Evolutionary conservation across 257 asterid species (phyloP), one percentile per base, ranked within the genome.

Genomic region (Solanum okadae): DNA sequence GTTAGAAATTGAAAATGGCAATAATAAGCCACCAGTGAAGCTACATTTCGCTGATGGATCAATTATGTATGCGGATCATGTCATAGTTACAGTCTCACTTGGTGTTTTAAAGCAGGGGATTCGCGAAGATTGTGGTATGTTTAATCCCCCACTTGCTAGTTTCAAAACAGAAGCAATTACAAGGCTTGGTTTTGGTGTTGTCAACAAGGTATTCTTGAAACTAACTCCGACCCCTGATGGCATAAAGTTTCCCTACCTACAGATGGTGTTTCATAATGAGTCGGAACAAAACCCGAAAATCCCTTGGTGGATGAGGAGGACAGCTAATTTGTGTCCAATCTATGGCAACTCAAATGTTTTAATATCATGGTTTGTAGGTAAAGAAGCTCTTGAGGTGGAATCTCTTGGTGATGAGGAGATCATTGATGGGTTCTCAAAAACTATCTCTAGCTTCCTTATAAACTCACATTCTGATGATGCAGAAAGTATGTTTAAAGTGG

Each of bases 281-380:
- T 63, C 89, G 25, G 95, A 94, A 46, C 88, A 92, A 12, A 91
- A 88, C 44, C 98, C 98, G 0, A 13, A 52, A 59, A 0, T 35
- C 8, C 76, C 85, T 11, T 85, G 91, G 65, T 96, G 99, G 99
- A 94, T 94, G 86, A 89, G 98, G 72, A 94, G 89, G 87, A 93
- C 98, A 23, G 92, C 98, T 2, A 88, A 92, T 35, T 9, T 96
- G 2, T 72, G 73, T 85, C 99, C 98, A 49, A 94, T 96, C n/a
- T 94, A 96, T 86, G 85, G 87, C 73, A 91, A 78, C 20, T 94
- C 99, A 16, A 92, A 91, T 75, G 92, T 92, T 3, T 88, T 95
- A 4, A 38, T 96, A 9, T 93, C 96, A 6, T 96, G 99, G 98
- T 94, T 96, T 86, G 94, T 98, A 2, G 98, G 99, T 3, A 88